Conservation (phyloP, 176 grass and related monocot genomes). For the Hyparrhenia diplandra region DNA sequence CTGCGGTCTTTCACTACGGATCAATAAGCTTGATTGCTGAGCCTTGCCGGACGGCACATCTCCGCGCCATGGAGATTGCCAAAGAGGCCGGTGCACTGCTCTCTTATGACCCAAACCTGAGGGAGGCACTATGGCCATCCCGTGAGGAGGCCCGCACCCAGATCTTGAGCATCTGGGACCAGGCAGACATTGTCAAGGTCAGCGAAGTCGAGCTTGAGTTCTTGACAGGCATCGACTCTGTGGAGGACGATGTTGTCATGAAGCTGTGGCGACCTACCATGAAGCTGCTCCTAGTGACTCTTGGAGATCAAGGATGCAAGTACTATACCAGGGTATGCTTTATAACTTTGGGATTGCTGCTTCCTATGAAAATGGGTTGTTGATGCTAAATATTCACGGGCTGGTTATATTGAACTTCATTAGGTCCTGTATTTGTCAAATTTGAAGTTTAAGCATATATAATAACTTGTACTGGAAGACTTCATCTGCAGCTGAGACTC, state of each 20-base stretch:
- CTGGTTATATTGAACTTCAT: background rate
- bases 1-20: slow-evolving; percentile 85
- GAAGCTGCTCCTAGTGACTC: slow-evolving; percentile 80
- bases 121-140: slow-evolving; percentile 83
- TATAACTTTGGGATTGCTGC: background rate
- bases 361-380: background rate
- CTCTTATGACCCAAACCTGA: slow-evolving; percentile 86
- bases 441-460: background rate
- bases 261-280: slow-evolving; percentile 75
- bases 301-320: slow-evolving; percentile 91
- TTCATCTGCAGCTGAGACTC: background rate
- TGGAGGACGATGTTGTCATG: slow-evolving; percentile 77
- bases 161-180: slow-evolving; percentile 95
- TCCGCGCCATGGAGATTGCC: slow-evolving; percentile 69
- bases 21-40: slow-evolving; percentile 95
- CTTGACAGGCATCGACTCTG: slow-evolving; percentile 63
- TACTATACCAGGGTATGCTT: slow-evolving; percentile 85
- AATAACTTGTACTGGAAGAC: background rate
- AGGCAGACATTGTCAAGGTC: slow-evolving; percentile 95
- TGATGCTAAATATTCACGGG: background rate
- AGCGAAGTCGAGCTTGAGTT: slow-evolving; percentile 91
- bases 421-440: background rate
- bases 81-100: slow-evolving; percentile 83
- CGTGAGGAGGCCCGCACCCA: slow-evolving; percentile 68
- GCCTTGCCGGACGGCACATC: slow-evolving; percentile 80